Percentiles rank a stretch among this genome's conserved stretches.
phyloP scores from a whole-genome alignment of 169 alveolate species.

The Eimeria necatrix region DNA sequence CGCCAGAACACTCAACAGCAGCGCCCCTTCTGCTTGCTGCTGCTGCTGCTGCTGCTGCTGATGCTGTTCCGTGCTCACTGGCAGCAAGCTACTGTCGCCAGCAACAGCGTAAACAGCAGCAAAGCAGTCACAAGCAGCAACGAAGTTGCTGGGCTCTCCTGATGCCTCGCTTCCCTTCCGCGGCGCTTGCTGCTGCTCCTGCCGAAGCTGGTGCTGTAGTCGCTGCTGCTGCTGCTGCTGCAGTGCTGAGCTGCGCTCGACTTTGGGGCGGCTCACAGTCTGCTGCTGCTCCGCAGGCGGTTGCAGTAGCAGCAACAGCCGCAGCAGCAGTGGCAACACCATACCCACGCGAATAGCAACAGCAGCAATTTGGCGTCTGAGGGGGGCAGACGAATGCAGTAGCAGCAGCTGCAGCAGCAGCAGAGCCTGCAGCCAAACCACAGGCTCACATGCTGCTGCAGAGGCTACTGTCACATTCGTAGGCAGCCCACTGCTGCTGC shows the following conservation, averaged over 20 bases:
- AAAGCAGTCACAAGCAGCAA: background rate
- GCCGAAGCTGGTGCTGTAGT: background rate
- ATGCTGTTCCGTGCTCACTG: background rate
- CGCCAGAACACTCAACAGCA: conserved; percentile 44
- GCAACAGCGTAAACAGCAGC: conserved; percentile 33
- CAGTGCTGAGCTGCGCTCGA: too few species aligned
- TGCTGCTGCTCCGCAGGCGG: conserved; percentile 5
- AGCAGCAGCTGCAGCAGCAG: conserved; percentile 51
- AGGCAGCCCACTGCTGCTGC: too few species aligned
- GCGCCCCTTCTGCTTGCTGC: conserved; percentile 18
- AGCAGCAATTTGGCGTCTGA: background rate
- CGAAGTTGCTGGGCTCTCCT: background rate
- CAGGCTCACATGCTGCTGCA: background rate
- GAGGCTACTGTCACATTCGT: too few species aligned
- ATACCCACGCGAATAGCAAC: conserved; percentile 13
- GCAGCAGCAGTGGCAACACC: conserved; percentile 59
- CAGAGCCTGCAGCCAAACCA: conserved; percentile 6
- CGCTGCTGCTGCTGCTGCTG: conserved; percentile 2
- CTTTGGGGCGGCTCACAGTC: too few species aligned
- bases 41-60: conserved; percentile 28
- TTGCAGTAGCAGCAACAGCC: conserved; percentile 43
- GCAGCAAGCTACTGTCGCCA: background rate
- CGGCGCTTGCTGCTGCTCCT: background rate
- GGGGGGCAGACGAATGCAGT: conserved; percentile 1
- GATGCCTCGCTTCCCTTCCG: background rate